These are phyloP conservation scores for Lactarius pseudohatsudake DNA, from an alignment of 768 basidiomycete species.

Conservation along the genomic window DNA sequence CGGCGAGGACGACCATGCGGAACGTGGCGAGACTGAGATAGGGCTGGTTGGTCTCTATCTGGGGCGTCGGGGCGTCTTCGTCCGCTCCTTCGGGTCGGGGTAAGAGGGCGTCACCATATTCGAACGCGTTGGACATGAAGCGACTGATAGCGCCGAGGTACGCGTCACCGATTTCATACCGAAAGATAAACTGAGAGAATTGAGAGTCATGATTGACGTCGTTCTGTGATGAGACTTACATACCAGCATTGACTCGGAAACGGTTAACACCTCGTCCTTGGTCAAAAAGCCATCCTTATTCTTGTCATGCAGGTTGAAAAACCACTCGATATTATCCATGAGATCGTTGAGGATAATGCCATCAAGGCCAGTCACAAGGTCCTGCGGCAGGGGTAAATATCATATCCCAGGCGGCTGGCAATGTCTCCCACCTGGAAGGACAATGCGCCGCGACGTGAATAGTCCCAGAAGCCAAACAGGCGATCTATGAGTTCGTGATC, in stretches of 20 bases:
- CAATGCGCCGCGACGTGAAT: conserved; percentile 72
- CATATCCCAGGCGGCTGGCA: background rate
- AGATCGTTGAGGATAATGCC: conserved; percentile 94
- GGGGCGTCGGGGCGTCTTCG: conserved; percentile 42
- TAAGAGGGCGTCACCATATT: conserved; percentile 93
- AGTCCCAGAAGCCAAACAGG: conserved; percentile 95
- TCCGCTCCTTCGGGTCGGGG: conserved; percentile 48
- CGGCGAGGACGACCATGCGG: conserved; percentile 97
- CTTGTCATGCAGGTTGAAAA: conserved; percentile 94
- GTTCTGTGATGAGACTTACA: conserved; percentile 32
- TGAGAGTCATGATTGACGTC: background rate
- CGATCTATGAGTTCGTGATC: conserved; percentile 96
- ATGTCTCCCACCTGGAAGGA: conserved; percentile 74
- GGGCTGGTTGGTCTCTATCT: conserved; percentile 75
- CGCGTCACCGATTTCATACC: conserved; percentile 93
- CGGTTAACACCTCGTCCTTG: conserved; percentile 93
- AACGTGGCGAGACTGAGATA: conserved; percentile 96
- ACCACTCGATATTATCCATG: conserved; percentile 99
- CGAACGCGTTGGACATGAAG: conserved; percentile 98
- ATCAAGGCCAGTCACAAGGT: conserved; percentile 85
- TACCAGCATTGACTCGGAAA: conserved; percentile 93
- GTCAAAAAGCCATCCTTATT: conserved; percentile 94
- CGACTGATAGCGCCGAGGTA: conserved; percentile 95
- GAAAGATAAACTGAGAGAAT: conserved; percentile 84
- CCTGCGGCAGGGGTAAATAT: conserved; percentile 47